Conservation (phyloP, 2,329 filamentous ascomycete species). For the Penicillium sp. region DNA sequence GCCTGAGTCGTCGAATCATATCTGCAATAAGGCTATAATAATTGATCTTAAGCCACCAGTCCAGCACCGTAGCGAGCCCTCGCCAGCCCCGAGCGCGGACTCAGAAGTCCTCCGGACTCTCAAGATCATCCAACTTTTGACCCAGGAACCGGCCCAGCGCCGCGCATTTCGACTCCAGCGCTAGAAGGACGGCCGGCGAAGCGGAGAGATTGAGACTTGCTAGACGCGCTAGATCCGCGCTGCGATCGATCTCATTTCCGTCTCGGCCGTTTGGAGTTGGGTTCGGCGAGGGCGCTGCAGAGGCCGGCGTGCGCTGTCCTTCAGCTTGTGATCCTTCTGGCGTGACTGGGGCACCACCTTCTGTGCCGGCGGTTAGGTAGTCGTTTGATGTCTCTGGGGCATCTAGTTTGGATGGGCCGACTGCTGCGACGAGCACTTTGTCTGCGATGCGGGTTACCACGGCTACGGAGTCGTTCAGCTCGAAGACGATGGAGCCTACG, state of each 20-base stretch:
- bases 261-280: slow-evolving; percentile 28
- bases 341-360: slow-evolving; percentile 7
- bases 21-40: no score
- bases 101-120: slow-evolving; percentile 47
- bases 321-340: slow-evolving; percentile 17
- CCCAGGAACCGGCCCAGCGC: slow-evolving; percentile 43
- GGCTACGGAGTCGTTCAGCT: slow-evolving; percentile 43
- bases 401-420: slow-evolving; percentile 39
- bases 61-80: no score
- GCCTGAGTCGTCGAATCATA: no score
- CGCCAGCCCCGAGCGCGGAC: no score
- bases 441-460: slow-evolving; percentile 46
- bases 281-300: slow-evolving; percentile 13
- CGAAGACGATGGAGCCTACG: slow-evolving; percentile 48
- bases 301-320: slow-evolving; percentile 6
- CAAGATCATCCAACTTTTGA: slow-evolving; percentile 43
- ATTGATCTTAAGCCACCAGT: no score
- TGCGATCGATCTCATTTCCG: slow-evolving; percentile 43
- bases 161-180: slow-evolving; percentile 46
- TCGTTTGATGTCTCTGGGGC: slow-evolving; percentile 2
- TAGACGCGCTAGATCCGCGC: slow-evolving; percentile 41
- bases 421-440: slow-evolving; percentile 45
- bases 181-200: slow-evolving; percentile 41
- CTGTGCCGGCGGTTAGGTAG: neutral
- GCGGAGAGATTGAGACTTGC: slow-evolving; percentile 42